Evolutionary conservation across 2,329 filamentous ascomycete species (phyloP), one percentile per base, ranked within the genome.

Genomic region (Seiridium cupressi): DNA sequence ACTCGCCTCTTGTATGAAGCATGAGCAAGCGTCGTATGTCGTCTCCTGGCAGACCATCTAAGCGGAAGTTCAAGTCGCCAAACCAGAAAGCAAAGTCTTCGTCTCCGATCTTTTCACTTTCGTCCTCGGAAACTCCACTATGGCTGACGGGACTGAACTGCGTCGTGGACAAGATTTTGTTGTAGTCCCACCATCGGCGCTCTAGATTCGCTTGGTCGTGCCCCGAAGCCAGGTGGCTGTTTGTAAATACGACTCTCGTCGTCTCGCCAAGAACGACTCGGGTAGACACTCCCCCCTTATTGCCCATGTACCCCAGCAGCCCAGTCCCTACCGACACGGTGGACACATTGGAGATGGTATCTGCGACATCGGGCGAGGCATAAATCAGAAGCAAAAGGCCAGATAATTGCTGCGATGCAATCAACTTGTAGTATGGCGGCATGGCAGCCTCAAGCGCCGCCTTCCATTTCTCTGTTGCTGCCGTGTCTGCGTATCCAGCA

Each of bases 21-120:
- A 89, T 90, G 44, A 99, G 80, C 5, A 98, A 78, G 53, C 90
- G 86, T 38, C 94, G 85, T 51, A 99, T 95, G 72, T 99, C 95
- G 44, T 95, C 90, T 1, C 93, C 93, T 0, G 94, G 91, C 54
- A 98, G 84, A 49, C 89, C 91, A 55, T 96, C 92, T 0, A 99
- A 82, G 38, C 95, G 87, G 71, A 97, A 99, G 72, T 99, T 99
- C 47, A 99, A 81, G 73, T 99, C 95, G 5, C 95, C 95, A 69
- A 97, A 91, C 92, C 94, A 98, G 70, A 99, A 97, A 0, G 89
- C 87, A 76, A 97, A 93, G 70, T 99, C 95, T 65, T 96, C 94
- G 44, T 96, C 91, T 1, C 92, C 93, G 64, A 99, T 89, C 42
- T 80, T 84, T 56, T 90, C 87, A 0, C 82, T 78, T 31, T 89